Base-by-base conservation (phyloP, 2,329 filamentous ascomycete species). In the Colletotrichum tropicicola region DNA sequence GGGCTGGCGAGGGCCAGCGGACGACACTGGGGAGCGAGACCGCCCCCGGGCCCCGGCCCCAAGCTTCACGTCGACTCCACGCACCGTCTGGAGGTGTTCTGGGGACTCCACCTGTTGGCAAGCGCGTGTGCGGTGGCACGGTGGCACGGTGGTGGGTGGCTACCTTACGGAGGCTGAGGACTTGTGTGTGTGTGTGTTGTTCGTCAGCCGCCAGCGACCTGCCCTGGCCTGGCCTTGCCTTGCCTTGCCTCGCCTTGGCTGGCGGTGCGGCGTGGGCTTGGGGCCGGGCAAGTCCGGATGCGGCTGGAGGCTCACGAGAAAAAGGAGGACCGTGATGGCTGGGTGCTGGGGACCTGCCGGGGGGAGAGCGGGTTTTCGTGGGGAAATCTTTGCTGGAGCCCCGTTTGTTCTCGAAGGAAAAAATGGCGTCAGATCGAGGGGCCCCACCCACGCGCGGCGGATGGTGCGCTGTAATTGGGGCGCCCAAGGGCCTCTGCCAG, bases 381-480 rank as follows among this genome's bases (percentile, higher is more conserved):
- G 57, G 62, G 62, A 51, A 61, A 56, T 55, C 49, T 55, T 35
- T 60, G 21, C n/a, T 17, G 15, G 19, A 23, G 49, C 43, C 51
- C 62, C 62, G 45, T 65, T 59, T 62, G 49, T 65, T 65, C 62
- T 65, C 62, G 57, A 65, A 65, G 51, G 51, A 62, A 56, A 62
- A 62, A 44, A 65, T 62, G 57, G 57, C 49, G 62, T 65, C 62
- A 62, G 57, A 62, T 65, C 62, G 44, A 32, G 37, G 28, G 13
- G 13, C 52, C 47, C 56, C 61, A 57, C 35, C 44, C 5, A 17
- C 13, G 44, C 13, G 43, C 49, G 39, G 35, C 30, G 44, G 17
- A 23, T 37, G 17, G 23, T 47, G 57, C 39, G 43, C 37, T 45
- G 58, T 30, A 15, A 47, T 44, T 64, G 56, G 56, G 12, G 32